Evolutionary conservation across 176 grass and related monocot species (phyloP), one percentile per base, ranked within the genome.

Genomic region (Areca catechu): DNA sequence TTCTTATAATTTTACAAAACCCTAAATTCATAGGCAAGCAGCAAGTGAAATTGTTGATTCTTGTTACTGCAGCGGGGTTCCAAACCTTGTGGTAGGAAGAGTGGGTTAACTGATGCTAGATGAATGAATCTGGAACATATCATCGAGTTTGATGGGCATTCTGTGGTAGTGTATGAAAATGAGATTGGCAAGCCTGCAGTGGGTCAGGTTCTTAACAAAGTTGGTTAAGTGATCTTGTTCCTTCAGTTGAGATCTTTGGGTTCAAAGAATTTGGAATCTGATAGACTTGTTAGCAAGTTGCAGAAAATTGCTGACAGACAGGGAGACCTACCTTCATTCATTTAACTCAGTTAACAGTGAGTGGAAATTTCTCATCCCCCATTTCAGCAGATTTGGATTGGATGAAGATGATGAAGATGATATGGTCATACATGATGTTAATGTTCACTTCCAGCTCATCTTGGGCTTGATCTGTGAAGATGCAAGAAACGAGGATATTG

Each of bases 301-400:
- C 77, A 22, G 77, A 37, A 29, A 63, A 28, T 50, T 20, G 7
- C 66, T 4, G 54, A 34, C 20, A 78, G 74, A 71, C 93, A 91
- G 75, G 86, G 83, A 61, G 83, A n/a, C 93, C 65, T 69, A 30
- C 48, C 91, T 97, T 85, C 19, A 88, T 50, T 91, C 92, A 15
- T 97, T 88, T 60, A 57, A 82, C 24, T 54, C 76, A 56, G 75
- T 27, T 54, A 97, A 22, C 77, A 71, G 77, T 17, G 30, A 78
- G 16, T 97, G 87, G 87, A 85, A 71, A 49, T 97, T 97, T 29
- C 66, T 61, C 65, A 86, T 91, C n/a, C 71, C 84, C 19, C 92
- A 97, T 82, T 91, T 97, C 57, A 97, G 92, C 77, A 79, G 92
- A 74, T 97, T 97, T 77, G 92, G 86, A 15, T 74, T 97, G 73